Conservation (phyloP, 2,329 filamentous ascomycete genomes). For the Ploettnerulaceae sp. region DNA sequence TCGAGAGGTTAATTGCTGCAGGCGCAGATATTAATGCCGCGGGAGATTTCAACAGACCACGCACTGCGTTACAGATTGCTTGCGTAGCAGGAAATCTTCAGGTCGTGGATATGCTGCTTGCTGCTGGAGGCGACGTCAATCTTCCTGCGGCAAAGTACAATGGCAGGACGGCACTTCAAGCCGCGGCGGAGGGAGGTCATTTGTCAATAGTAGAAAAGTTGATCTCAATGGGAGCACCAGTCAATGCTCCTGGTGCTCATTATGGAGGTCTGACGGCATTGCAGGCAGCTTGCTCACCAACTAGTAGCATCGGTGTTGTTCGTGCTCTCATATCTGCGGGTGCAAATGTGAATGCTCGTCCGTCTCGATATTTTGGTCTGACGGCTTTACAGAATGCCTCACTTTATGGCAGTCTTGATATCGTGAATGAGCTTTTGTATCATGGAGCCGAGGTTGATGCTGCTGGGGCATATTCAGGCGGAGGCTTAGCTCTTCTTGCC, state of each 20-base stretch:
- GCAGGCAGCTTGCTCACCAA: conserved; percentile 1
- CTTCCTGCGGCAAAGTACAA: not conserved
- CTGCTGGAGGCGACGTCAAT: not conserved
- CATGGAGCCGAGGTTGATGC: not conserved
- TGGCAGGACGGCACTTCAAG: not conserved
- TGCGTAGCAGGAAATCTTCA: not conserved
- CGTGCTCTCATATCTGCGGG: not conserved
- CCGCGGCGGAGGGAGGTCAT: conserved; percentile 1
- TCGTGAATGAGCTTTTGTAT: not conserved
- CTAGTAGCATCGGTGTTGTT: not conserved
- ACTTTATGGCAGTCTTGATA: not conserved
- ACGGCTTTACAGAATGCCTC: not conserved
- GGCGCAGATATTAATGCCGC: conserved; percentile 3
- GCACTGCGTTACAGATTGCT: conserved; percentile 5
- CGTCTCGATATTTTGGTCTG: conserved; percentile 1
- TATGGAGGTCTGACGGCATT: not conserved
- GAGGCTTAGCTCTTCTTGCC: conserved; percentile 1
- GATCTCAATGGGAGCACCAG: not conserved
- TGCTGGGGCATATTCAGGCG: not conserved
- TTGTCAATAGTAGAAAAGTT: not conserved
- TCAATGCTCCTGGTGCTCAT: not conserved
- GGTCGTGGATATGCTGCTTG: conserved; percentile 1
- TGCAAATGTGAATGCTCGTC: not conserved
- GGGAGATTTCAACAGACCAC: not conserved
- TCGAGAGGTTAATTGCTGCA: not conserved